Evolutionary conservation across 2,329 filamentous ascomycete species (phyloP), one percentile per base, ranked within the genome.

Genomic region (Ceratocystis diversiconidia): DNA sequence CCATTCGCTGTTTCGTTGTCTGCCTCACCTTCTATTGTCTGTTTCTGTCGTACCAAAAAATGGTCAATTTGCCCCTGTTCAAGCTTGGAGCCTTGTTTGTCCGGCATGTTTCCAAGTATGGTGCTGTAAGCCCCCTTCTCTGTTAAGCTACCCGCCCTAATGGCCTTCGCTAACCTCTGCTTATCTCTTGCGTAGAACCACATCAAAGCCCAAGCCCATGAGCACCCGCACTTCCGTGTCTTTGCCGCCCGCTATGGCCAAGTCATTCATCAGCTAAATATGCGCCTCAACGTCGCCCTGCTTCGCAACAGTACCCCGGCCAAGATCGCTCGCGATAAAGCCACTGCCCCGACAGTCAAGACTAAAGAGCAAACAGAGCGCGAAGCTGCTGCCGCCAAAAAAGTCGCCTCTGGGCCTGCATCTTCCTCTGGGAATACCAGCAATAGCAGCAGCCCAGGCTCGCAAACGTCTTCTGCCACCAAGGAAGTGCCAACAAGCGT

Each of bases 41-140:
- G 7, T 28, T 64, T 44, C 8, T 41, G 10, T 6, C 52, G 25
- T 12, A 7, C 30, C 12, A 15, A 50, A 63, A 68, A 64, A 87
- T 87, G 85, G 84, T 87, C 57, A 79, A 84, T 65, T 77, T 87
- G 48, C 85, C 85, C 22, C 76, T 87, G 19, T 87, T 87, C 75
- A 87, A 87, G 76, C 82, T 87, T 69, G 84, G 80, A 25, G 74
- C 84, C 65, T 78, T 87, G 60, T 84, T 87, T 69, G 77, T 87
- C 71, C 80, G 83, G 70, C 84, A 87, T 72, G 75, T 87, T 64
- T 87, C 84, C 65, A 87, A 87, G 75, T 87, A 87, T 78, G 84
- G 84, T 72, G 84, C 85, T 65, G 84, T 87, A 80, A 70, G 83
- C 5, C 52, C 12, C 6, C 52, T 28, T n/a, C 30, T 28, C 64